Evolutionary conservation across 2,329 filamentous ascomycete genomes (phyloP), one percentile per base, ranked within the genome.

Genomic region (Sporothrix phasma): DNA sequence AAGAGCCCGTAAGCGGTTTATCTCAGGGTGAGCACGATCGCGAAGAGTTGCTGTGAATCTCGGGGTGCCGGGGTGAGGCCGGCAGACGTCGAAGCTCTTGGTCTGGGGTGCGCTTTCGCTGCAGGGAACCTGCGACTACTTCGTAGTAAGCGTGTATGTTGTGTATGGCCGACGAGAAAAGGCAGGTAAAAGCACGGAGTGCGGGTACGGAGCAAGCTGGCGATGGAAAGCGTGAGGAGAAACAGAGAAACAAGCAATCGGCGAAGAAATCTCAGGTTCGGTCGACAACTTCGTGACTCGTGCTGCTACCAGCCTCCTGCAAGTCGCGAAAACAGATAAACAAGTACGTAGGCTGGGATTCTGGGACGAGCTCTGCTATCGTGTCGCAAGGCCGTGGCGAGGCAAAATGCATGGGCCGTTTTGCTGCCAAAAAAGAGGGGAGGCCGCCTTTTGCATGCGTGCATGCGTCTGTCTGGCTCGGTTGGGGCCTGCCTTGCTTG

Each of bases 371-470:
- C 24, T 60, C 58, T 61, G 58, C 13, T 61, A 26, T 61, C 45
- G 45, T 61, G 43, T 49, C 29, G 59, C 45, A 59, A 41, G 31
- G 29, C 59, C 22, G 43, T 47, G 19, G 58, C 59, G 45, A 61
- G 59, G 29, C 59, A 29, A 61, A 39, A 41, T 47, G 45, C 58
- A 61, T 31, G 58, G 58, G 31, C 10, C 29, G 34, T 37, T 26
- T 61, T 41, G 56, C 24, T 34, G 56, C 24, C 3, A 31, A 53
- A 43, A 53, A 62, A 17, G 61, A 62, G 61, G 61, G 61, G 61
- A 62, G 61, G 61, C 61, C 61, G 61, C 61, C 49, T 56, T 54
- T 53, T 29, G 58, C 58, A 45, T 34, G 45, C 41, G 24, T 34
- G 31, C 13, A 31, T 47, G 59, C n/a, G 17, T 24, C 3, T 19